These are phyloP conservation scores for Pythium rishiriense DNA, from an alignment of 352 stramenopile genomes.

Conservation along the genomic window DNA sequence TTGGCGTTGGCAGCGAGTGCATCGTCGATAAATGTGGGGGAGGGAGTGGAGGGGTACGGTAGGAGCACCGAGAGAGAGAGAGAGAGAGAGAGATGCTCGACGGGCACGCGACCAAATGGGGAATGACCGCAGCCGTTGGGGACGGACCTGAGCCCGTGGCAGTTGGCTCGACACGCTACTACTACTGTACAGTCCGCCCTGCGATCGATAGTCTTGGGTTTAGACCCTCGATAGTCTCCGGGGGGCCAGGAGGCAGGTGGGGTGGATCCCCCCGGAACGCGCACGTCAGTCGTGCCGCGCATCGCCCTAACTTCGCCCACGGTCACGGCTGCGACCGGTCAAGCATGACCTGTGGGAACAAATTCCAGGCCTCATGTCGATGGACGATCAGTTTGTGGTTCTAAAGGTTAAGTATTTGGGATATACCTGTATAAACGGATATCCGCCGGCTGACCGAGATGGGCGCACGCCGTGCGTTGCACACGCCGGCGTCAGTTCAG, in stretches of 20 bases:
- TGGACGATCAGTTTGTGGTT: too few species aligned
- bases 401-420: too few species aligned
- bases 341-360: not conserved
- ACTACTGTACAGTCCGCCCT: constrained; percentile 9
- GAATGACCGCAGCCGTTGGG: not conserved
- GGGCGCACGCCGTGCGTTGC: constrained; percentile 11
- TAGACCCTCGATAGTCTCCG: too few species aligned
- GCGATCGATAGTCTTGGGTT: too few species aligned
- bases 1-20: constrained; percentile 19
- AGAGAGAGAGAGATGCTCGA: not conserved
- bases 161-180: constrained; percentile 14
- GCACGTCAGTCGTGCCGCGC: constrained; percentile 19
- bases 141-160: not conserved
- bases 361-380: not conserved
- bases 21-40: not conserved
- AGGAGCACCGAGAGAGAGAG: too few species aligned
- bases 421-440: not conserved
- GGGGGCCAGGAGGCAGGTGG: too few species aligned
- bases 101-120: constrained; percentile 13
- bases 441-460: constrained; percentile 3
- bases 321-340: not conserved
- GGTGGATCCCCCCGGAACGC: constrained; percentile 14
- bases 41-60: constrained; percentile 6
- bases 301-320: constrained; percentile 20
- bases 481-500: constrained; percentile 10